These are phyloP conservation scores for Colletotrichum godetiae DNA, from an alignment of 2,329 filamentous ascomycete species.

Conservation along the genomic window DNA sequence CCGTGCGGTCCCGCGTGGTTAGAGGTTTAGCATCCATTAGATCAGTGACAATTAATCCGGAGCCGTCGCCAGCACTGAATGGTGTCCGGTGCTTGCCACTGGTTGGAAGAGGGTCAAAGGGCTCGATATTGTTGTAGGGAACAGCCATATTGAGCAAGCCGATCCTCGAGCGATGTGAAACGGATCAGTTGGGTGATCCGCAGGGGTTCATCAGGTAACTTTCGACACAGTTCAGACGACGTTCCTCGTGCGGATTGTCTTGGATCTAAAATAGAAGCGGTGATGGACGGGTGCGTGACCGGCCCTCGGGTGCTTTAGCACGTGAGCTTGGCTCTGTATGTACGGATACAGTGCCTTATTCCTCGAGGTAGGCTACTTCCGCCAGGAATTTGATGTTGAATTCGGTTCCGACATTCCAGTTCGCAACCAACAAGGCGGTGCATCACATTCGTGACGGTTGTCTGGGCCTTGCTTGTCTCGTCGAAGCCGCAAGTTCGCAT, in stretches of 20 bases:
- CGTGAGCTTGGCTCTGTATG: background rate
- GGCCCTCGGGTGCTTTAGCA: background rate
- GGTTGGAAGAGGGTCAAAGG: background rate
- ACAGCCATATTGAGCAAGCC: background rate
- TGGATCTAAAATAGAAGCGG: constrained; percentile 13
- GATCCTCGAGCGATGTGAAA: constrained; percentile 13
- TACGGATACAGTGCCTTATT: background rate
- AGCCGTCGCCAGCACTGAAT: background rate
- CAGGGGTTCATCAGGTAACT: background rate
- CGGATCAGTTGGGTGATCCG: constrained; percentile 7
- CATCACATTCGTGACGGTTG: constrained; percentile 20
- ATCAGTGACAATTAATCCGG: background rate
- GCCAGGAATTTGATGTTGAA: constrained; percentile 4
- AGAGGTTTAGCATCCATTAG: background rate
- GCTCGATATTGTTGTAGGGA: background rate
- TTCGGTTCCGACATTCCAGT: constrained; percentile 3
- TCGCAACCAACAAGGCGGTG: constrained; percentile 2
- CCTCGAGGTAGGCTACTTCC: background rate
- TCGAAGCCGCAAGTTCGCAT: background rate
- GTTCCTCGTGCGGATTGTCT: background rate
- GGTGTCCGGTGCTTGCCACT: background rate
- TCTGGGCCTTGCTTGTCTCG: constrained; percentile 8
- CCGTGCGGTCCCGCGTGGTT: constrained; percentile 2
- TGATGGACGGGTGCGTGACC: background rate
- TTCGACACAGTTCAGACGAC: constrained; percentile 10